Evolutionary conservation across 1,139 yeast species (phyloP).

Genomic region (Candida mesenterica): DNA sequence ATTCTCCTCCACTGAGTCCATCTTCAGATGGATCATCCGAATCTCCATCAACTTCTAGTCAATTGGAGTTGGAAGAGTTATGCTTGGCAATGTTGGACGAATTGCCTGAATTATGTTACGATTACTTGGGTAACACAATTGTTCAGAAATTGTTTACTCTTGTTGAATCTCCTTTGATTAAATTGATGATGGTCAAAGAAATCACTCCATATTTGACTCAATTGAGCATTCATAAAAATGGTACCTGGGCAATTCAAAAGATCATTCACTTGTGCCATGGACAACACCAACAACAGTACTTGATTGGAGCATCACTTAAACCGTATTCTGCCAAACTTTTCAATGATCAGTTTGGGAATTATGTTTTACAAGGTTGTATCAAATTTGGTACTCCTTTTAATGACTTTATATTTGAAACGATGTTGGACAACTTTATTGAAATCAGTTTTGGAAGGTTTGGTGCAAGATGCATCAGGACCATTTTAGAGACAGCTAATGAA

Average conservation of each 20-base stretch:
- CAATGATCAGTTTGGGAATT: conserved; percentile 95
- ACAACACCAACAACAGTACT: conserved; percentile 58
- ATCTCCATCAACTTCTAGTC: conserved; percentile 21
- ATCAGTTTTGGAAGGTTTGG: conserved; percentile 92
- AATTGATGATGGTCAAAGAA: conserved; percentile 77
- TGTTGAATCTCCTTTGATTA: conserved; percentile 63
- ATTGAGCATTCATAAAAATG: conserved; percentile 94
- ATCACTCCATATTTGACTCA: conserved; percentile 83
- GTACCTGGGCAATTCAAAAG: conserved; percentile 99
- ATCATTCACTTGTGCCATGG: conserved; percentile 70
- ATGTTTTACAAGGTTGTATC: conserved; percentile 90
- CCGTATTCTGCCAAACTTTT: conserved; percentile 85
- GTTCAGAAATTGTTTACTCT: conserved; percentile 85
- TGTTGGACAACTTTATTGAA: conserved; percentile 74
- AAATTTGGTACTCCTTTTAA: conserved; percentile 87
- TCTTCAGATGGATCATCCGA: background rate
- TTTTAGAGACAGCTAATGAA: conserved; percentile 64
- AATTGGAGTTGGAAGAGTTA: conserved; percentile 72
- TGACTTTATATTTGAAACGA: conserved; percentile 84
- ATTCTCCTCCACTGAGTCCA: conserved; percentile 2
- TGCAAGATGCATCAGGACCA: conserved; percentile 91
- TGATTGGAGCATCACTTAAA: conserved; percentile 68
- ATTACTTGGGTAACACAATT: conserved; percentile 92
- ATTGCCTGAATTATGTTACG: conserved; percentile 87
- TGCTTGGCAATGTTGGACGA: conserved; percentile 86